Evolutionary conservation across 2,329 filamentous ascomycete species (phyloP).

Genomic region (Aspergillus quadrilineatus): DNA sequence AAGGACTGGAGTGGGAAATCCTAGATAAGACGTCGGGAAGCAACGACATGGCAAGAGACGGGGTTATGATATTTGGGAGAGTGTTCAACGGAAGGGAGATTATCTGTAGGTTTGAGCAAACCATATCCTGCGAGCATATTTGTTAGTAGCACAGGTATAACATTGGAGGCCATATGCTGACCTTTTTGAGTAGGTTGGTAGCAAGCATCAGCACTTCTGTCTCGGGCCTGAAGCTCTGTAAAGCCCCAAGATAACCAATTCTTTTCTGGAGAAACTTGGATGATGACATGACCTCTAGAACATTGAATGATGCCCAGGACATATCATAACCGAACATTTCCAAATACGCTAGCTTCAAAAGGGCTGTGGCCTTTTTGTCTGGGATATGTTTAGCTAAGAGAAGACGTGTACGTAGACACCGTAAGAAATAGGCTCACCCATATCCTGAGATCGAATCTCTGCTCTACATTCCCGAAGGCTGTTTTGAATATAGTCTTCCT

Average conservation of each 20-base stretch:
- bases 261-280: slow-evolving; percentile 92
- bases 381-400: slow-evolving; percentile 14
- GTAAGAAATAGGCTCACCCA: slow-evolving; percentile 59
- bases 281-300: slow-evolving; percentile 98
- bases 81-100: slow-evolving; percentile 85
- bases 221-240: slow-evolving; percentile 92
- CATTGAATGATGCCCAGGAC: slow-evolving; percentile 98
- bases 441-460: slow-evolving; percentile 89
- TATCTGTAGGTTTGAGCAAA: slow-evolving; percentile 68
- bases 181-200: slow-evolving; percentile 95
- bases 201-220: slow-evolving; percentile 97
- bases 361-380: slow-evolving; percentile 94
- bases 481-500: slow-evolving; percentile 92
- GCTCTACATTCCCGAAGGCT: slow-evolving; percentile 91
- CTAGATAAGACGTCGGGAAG: slow-evolving; percentile 83
- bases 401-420: neutral
- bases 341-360: slow-evolving; percentile 93
- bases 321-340: slow-evolving; percentile 99
- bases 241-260: slow-evolving; percentile 89
- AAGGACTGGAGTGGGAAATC: slow-evolving; percentile 78
- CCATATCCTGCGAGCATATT: slow-evolving; percentile 46
- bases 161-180: slow-evolving; percentile 26
- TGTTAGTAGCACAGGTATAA: slow-evolving; percentile 9
- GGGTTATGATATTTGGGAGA: slow-evolving; percentile 91
- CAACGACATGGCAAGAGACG: slow-evolving; percentile 85